These are phyloP conservation scores for Aspergillus intermedius DNA, from an alignment of 2,329 filamentous ascomycete species.

Conservation along the genomic window DNA sequence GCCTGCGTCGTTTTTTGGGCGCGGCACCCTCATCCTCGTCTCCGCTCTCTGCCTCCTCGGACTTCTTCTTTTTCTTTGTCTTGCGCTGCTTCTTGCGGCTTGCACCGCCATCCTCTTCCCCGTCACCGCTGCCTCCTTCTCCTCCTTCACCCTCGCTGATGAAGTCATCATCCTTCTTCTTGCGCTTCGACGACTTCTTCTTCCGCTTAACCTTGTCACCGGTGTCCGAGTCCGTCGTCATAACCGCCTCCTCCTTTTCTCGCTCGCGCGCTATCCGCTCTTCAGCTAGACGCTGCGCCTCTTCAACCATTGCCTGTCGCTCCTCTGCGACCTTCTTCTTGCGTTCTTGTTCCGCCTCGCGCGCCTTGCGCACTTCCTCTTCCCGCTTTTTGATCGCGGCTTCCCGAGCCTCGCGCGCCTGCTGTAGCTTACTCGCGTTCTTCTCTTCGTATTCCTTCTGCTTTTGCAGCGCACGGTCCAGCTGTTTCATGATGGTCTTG, in stretches of 20 bases:
- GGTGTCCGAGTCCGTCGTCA: conserved; percentile 74
- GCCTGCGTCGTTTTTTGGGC: conserved; percentile 54
- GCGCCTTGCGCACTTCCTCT: conserved; percentile 62
- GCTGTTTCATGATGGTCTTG: conserved; percentile 85
- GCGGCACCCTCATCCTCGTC: conserved; percentile 27
- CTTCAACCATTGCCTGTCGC: conserved; percentile 70
- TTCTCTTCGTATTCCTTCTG: conserved; percentile 90
- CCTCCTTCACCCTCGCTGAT: conserved; percentile 37
- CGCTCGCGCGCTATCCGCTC: conserved; percentile 65
- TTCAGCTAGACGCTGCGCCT: conserved; percentile 66
- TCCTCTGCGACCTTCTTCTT: conserved; percentile 81
- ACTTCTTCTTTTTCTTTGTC: conserved; percentile 19
- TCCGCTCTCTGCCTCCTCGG: conserved; percentile 25
- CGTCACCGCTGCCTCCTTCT: conserved; percentile 1
- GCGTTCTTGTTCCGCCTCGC: conserved; percentile 65
- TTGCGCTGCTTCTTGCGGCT: conserved; percentile 8
- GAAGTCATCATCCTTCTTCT: conserved; percentile 53
- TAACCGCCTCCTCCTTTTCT: conserved; percentile 64
- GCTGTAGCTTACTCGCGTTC: conserved; percentile 79
- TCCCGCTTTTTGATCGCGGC: conserved; percentile 72
- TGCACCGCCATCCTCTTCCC: conserved; percentile 1
- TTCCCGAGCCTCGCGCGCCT: conserved; percentile 73
- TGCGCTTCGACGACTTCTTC: conserved; percentile 51
- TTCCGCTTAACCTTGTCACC: conserved; percentile 75
- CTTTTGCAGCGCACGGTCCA: conserved; percentile 74